Evolutionary conservation across 2,329 filamentous ascomycete species (phyloP).

Genomic region (Lithohypha guttulata): DNA sequence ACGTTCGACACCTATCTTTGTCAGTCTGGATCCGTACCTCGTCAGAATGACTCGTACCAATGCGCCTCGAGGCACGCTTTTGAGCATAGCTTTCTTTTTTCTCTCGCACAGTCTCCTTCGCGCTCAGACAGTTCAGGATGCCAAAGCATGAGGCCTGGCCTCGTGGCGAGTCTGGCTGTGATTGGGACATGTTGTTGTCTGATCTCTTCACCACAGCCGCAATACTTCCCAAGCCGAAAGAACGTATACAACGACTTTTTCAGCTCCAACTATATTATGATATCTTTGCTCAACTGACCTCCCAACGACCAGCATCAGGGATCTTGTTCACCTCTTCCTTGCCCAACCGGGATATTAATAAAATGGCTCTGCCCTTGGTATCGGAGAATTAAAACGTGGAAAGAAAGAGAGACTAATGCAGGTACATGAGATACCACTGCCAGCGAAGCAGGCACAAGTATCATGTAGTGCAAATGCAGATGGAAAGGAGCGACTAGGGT

Average conservation of each 20-base stretch:
- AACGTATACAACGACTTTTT: too few relatives aligned
- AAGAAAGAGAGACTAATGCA: constrained; percentile 8
- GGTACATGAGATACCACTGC: constrained; percentile 3
- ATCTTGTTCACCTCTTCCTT: neutral
- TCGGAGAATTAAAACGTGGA: constrained; percentile 1
- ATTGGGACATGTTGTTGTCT: neutral
- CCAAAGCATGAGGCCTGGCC: neutral
- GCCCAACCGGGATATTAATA: neutral
- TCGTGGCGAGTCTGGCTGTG: neutral
- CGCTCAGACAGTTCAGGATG: constrained; percentile 2
- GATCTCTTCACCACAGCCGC: neutral
- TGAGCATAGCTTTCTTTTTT: constrained; percentile 3
- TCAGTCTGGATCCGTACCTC: constrained; percentile 9
- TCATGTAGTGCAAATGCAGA: neutral
- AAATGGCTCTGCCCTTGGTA: neutral
- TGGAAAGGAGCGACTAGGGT: neutral
- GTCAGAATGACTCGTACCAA: constrained; percentile 4
- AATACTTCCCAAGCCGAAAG: neutral
- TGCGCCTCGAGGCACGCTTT: neutral
- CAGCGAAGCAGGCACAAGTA: neutral
- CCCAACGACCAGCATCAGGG: constrained; percentile 7
- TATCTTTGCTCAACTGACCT: too few relatives aligned
- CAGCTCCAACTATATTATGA: too few relatives aligned
- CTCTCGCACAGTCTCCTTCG: constrained; percentile 1
- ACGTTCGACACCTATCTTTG: constrained; percentile 28